Evolutionary conservation across 2,329 filamentous ascomycete species (phyloP).

Genomic region (Calonectria pseudoturangicola): DNA sequence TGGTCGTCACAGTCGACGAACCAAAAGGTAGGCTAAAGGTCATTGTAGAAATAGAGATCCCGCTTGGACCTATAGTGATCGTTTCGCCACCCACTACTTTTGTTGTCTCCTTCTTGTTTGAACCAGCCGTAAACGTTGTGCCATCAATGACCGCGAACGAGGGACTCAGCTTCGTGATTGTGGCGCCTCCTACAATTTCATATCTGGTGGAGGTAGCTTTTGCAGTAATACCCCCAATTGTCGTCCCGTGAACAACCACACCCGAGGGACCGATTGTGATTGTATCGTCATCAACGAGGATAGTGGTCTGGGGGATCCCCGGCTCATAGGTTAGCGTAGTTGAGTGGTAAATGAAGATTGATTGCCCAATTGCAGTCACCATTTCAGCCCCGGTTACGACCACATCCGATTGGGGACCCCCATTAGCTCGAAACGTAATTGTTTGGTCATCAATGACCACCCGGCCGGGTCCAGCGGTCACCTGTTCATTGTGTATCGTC

Average conservation of each 20-base stretch:
- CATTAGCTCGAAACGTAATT: slow-evolving; percentile 58
- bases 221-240: slow-evolving; percentile 65
- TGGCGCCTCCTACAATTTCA: slow-evolving; percentile 71
- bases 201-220: slow-evolving; percentile 61
- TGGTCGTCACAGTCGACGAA: slow-evolving; percentile 63
- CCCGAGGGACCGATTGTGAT: slow-evolving; percentile 70
- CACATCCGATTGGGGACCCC: slow-evolving; percentile 63
- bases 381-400: slow-evolving; percentile 69
- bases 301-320: slow-evolving; percentile 56
- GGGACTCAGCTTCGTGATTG: slow-evolving; percentile 69
- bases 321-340: slow-evolving; percentile 68
- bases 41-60: slow-evolving; percentile 68
- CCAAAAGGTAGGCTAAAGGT: slow-evolving; percentile 68
- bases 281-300: slow-evolving; percentile 69
- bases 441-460: slow-evolving; percentile 60
- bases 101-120: slow-evolving; percentile 64
- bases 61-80: slow-evolving; percentile 70
- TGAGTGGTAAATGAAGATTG: slow-evolving; percentile 63
- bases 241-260: slow-evolving; percentile 63
- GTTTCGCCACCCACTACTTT: slow-evolving; percentile 70
- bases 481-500: slow-evolving; percentile 56
- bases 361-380: slow-evolving; percentile 65
- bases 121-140: slow-evolving; percentile 71
- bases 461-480: slow-evolving; percentile 61
- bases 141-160: slow-evolving; percentile 70